Conservation (phyloP, 208 protist genomes). For the Jaenimonas drosophilae region DNA sequence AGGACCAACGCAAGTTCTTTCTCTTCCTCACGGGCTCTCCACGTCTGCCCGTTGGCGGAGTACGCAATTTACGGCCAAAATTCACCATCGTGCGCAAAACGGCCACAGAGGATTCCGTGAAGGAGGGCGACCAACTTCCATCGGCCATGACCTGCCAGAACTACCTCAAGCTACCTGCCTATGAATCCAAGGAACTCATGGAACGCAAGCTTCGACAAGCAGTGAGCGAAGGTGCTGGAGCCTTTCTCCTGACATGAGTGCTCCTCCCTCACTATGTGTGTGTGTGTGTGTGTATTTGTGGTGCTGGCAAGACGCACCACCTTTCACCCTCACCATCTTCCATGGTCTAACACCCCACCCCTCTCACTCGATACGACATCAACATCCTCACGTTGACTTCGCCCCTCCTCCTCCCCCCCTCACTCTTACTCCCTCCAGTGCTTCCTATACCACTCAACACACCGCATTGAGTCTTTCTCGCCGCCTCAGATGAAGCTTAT, state of each 20-base stretch:
- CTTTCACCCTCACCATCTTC: too few species aligned
- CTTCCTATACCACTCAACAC: too few species aligned
- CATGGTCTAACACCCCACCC: too few species aligned
- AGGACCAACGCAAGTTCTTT: conserved; percentile 77
- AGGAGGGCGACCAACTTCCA: conserved; percentile 71
- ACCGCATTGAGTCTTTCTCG: too few species aligned
- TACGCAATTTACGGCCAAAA: conserved; percentile 53
- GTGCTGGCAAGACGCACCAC: too few species aligned
- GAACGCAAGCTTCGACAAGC: conserved; percentile 77
- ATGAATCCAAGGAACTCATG: conserved; percentile 73
- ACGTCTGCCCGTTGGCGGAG: conserved; percentile 74
- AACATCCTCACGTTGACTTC: too few species aligned
- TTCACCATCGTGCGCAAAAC: conserved; percentile 89
- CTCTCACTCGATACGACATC: too few species aligned
- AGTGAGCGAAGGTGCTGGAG: conserved; percentile 73
- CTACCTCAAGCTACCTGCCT: conserved; percentile 90
- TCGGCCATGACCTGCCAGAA: conserved; percentile 92
- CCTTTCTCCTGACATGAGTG: conserved; percentile 77
- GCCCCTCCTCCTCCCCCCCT: too few species aligned
- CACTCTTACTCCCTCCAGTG: too few species aligned
- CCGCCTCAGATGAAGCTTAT: too few species aligned
- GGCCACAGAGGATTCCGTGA: conserved; percentile 28
- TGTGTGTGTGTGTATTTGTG: conserved; percentile 1
- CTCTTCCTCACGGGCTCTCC: conserved; percentile 85
- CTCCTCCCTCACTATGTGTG: conserved; percentile 3